Conservation (phyloP, 805 yeast species). For the Sugiyamaella smithiae region DNA sequence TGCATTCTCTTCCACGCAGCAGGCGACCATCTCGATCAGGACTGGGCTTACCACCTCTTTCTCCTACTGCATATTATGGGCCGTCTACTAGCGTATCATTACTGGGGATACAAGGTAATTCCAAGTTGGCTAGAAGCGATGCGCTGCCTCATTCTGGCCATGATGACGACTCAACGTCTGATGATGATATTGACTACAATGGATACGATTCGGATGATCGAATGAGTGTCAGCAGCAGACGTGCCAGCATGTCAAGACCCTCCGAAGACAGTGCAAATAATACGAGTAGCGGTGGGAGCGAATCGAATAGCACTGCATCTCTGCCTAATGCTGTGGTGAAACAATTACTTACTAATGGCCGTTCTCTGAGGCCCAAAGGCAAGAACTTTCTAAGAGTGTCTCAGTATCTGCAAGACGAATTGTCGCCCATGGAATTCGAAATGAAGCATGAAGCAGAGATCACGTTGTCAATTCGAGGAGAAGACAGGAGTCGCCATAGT, state of each 20-base stretch:
- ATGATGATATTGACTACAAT: slow-evolving; percentile 12
- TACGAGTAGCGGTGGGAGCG: neutral
- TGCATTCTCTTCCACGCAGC: neutral
- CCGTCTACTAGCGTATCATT: slow-evolving; percentile 22
- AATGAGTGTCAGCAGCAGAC: slow-evolving; percentile 18
- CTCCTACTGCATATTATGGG: slow-evolving; percentile 17
- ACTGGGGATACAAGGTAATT: slow-evolving; percentile 19
- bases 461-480: slow-evolving; percentile 24
- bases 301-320: neutral
- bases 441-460: slow-evolving; percentile 27
- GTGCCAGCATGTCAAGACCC: slow-evolving; percentile 11
- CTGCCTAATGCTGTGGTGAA: slow-evolving; percentile 10
- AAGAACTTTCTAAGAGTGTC: slow-evolving; percentile 27
- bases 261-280: slow-evolving; percentile 4
- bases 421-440: slow-evolving; percentile 27
- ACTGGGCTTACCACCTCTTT: neutral
- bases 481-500: slow-evolving; percentile 7
- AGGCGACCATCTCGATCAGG: slow-evolving; percentile 4
- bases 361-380: slow-evolving; percentile 24
- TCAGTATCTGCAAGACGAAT: slow-evolving; percentile 25
- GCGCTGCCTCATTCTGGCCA: slow-evolving; percentile 9
- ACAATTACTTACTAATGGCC: slow-evolving; percentile 15
- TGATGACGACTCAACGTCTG: slow-evolving; percentile 10
- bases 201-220: slow-evolving; percentile 22
- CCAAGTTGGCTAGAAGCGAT: slow-evolving; percentile 4